Evolutionary conservation across 1,284 basidiomycete genomes (phyloP).

Genomic region (Gymnopus androsaceus): DNA sequence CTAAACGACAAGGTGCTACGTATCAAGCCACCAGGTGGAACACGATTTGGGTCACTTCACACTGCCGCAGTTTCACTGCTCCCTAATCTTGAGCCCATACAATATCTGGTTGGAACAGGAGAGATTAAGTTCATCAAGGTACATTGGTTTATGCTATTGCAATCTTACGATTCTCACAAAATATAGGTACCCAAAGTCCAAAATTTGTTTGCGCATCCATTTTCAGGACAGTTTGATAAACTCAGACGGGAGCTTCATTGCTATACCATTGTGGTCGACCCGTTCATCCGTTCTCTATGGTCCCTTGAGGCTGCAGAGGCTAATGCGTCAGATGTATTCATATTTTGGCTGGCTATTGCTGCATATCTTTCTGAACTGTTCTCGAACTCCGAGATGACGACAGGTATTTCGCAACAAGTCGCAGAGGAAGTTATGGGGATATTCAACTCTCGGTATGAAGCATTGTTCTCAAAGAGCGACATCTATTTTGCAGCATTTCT

Average conservation of each 20-base stretch:
- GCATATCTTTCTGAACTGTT: conserved; percentile 24
- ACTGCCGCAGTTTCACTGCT: background rate
- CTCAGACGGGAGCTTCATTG: background rate
- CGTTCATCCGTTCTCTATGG: conserved; percentile 28
- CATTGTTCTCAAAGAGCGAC: conserved; percentile 22
- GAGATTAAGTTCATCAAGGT: background rate
- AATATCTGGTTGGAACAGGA: background rate
- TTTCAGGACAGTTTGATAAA: background rate
- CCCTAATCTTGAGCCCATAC: background rate
- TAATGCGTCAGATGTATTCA: conserved; percentile 30
- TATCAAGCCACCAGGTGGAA: background rate
- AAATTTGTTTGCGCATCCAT: background rate
- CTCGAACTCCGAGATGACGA: background rate
- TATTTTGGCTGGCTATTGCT: conserved; percentile 32
- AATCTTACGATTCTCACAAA: no score
- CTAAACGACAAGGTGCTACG: background rate
- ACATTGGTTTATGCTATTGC: background rate
- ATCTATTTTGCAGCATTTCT: conserved; percentile 27
- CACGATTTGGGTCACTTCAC: background rate
- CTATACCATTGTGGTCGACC: conserved; percentile 25
- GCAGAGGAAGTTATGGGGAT: conserved; percentile 18
- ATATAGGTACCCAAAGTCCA: background rate
- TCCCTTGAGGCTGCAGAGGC: conserved; percentile 31
- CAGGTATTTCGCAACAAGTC: conserved; percentile 12
- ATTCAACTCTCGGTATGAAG: conserved; percentile 23